Evolutionary conservation across 805 yeast genomes (phyloP).

Genomic region (Metschnikowia lachancei): DNA sequence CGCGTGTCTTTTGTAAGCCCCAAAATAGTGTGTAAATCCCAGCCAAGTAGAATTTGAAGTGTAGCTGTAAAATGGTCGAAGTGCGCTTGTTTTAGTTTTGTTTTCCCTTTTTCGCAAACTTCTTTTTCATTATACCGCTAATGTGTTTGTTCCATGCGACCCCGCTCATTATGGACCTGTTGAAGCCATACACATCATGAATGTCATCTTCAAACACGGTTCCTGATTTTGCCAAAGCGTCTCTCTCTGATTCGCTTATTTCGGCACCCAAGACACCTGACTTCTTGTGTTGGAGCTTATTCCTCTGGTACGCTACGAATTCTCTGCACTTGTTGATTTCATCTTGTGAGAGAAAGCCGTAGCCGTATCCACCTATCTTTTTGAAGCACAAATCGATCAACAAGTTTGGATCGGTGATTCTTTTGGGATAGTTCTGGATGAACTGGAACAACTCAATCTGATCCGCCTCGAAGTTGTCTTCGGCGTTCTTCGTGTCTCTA

Average conservation of each 20-base stretch:
- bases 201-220: slow-evolving; percentile 28
- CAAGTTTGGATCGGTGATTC: slow-evolving; percentile 62
- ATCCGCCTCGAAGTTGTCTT: slow-evolving; percentile 33
- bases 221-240: slow-evolving; percentile 26
- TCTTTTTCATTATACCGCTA: slow-evolving; percentile 45
- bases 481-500: slow-evolving; percentile 13
- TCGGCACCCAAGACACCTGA: slow-evolving; percentile 30
- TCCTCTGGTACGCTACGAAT: slow-evolving; percentile 68
- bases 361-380: slow-evolving; percentile 59
- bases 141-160: slow-evolving; percentile 63
- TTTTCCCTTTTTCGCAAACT: slow-evolving; percentile 8
- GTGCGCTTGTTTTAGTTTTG: background rate
- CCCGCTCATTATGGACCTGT: slow-evolving; percentile 48
- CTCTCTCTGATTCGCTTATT: slow-evolving; percentile 41
- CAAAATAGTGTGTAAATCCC: too few species aligned
- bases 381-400: slow-evolving; percentile 75
- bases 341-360: slow-evolving; percentile 74
- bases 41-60: too few species aligned
- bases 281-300: slow-evolving; percentile 31
- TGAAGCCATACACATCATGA: slow-evolving; percentile 46
- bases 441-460: slow-evolving; percentile 67
- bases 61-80: background rate
- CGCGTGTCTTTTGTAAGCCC: too few species aligned
- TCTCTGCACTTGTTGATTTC: slow-evolving; percentile 76
- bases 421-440: slow-evolving; percentile 79